These are phyloP conservation scores for Sporisorium scitamineum DNA, from an alignment of 1,284 basidiomycete species.

Conservation along the genomic window DNA sequence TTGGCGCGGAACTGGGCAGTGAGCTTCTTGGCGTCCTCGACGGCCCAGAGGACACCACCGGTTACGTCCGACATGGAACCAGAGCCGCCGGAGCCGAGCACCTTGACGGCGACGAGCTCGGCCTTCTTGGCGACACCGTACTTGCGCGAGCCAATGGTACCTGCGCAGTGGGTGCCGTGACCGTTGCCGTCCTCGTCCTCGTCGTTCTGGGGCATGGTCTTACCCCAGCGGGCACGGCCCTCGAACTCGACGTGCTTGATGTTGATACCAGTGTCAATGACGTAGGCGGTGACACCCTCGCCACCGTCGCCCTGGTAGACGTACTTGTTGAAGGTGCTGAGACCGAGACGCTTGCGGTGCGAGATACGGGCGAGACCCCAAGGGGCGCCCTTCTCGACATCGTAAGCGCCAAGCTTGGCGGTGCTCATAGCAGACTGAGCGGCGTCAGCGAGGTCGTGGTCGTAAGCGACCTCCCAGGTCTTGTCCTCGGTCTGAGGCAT, in stretches of 20 bases:
- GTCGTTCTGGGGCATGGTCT: slow-evolving; percentile 74
- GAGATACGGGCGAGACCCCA: slow-evolving; percentile 98
- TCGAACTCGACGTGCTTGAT: slow-evolving; percentile 86
- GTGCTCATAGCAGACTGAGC: slow-evolving; percentile 66
- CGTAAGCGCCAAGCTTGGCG: slow-evolving; percentile 51
- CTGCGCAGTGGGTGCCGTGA: slow-evolving; percentile 79
- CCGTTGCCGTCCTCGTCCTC: slow-evolving; percentile 79
- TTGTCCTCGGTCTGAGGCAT: slow-evolving; percentile 61
- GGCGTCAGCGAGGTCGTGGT: slow-evolving; percentile 79
- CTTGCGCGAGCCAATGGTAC: slow-evolving; percentile 76
- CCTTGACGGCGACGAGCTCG: slow-evolving; percentile 94
- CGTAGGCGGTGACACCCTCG: slow-evolving; percentile 87
- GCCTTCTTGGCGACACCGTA: slow-evolving; percentile 97
- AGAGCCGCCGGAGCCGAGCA: slow-evolving; percentile 88
- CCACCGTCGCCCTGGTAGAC: slow-evolving; percentile 81
- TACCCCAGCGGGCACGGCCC: slow-evolving; percentile 77
- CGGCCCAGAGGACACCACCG: slow-evolving; percentile 78
- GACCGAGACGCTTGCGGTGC: slow-evolving; percentile 82
- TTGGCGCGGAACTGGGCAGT: slow-evolving; percentile 76
- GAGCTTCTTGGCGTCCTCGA: slow-evolving; percentile 75
- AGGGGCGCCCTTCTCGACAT: slow-evolving; percentile 80
- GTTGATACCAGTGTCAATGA: slow-evolving; percentile 86
- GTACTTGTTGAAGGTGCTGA: slow-evolving; percentile 90
- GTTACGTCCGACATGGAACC: slow-evolving; percentile 97
- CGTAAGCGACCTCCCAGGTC: slow-evolving; percentile 56